Percentiles rank a stretch among this genome's conserved stretches.
Conservation (phyloP, 345 rosid genomes). For the Camelina hispida region DNA sequence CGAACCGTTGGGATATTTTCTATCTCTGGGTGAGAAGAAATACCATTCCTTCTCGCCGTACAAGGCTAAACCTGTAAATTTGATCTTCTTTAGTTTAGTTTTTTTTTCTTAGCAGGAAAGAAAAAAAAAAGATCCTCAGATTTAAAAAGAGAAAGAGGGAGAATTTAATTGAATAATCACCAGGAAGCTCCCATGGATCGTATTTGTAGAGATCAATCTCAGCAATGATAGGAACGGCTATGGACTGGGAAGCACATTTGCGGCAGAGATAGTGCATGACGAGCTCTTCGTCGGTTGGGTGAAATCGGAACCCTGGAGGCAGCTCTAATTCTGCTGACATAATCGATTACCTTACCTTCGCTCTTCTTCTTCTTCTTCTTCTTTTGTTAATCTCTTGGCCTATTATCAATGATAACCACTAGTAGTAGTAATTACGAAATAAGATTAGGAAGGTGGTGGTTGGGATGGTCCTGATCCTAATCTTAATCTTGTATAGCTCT, state of each 20-base stretch:
- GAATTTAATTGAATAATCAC: constrained; percentile 38
- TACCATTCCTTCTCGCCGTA: constrained; percentile 99
- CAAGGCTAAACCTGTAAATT: constrained; percentile 60
- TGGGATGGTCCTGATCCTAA: constrained; percentile 7
- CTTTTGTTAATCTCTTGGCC: too few relatives aligned
- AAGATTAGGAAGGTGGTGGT: not conserved
- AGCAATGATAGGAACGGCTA: constrained; percentile 77
- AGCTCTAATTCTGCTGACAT: constrained; percentile 60
- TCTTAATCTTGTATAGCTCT: not conserved
- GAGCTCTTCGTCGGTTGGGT: constrained; percentile 96
- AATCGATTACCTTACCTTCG: not conserved
- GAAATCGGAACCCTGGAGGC: constrained; percentile 94
- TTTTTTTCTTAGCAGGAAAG: not conserved
- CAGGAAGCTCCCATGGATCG: constrained; percentile 95
- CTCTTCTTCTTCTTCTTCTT: too few relatives aligned
- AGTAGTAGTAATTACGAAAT: too few relatives aligned
- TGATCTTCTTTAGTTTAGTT: too few relatives aligned
- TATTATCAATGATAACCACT: too few relatives aligned
- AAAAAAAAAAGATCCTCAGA: not conserved
- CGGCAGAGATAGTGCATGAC: constrained; percentile 91
- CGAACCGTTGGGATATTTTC: constrained; percentile 96
- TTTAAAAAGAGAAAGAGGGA: not conserved
- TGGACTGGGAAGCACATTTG: constrained; percentile 71
- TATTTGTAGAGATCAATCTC: constrained; percentile 89
- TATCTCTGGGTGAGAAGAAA: constrained; percentile 83